These are phyloP conservation scores for Erodium moschatum DNA, from an alignment of 441 rosid species.

Conservation along the genomic window DNA sequence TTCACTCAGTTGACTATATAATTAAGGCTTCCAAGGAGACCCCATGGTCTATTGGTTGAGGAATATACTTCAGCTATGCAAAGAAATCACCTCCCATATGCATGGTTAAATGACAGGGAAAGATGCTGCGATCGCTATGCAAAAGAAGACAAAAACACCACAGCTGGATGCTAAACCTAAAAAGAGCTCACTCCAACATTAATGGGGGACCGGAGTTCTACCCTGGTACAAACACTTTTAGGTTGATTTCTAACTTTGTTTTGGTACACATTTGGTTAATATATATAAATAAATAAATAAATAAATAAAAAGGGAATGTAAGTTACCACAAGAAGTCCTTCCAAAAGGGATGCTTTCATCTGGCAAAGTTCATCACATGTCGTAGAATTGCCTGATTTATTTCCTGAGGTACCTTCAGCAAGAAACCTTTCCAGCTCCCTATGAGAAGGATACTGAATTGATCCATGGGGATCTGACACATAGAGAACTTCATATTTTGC, in stretches of 20 bases:
- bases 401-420: slow-evolving; percentile 6
- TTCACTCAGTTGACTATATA: background rate
- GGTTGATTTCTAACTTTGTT: too few species aligned
- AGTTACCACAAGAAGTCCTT: slow-evolving; percentile 7
- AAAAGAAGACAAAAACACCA: background rate
- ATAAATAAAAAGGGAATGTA: background rate
- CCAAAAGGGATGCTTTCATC: slow-evolving; percentile 8
- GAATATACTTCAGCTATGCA: background rate
- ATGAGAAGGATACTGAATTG: slow-evolving; percentile 46
- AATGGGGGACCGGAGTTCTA: too few species aligned
- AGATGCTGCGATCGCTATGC: background rate
- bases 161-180: background rate
- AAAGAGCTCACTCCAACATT: background rate
- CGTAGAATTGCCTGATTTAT: background rate
- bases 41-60: too few species aligned
- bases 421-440: slow-evolving; percentile 19
- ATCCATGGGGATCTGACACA: slow-evolving; percentile 59
- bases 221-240: too few species aligned
- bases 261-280: too few species aligned
- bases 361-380: slow-evolving; percentile 9
- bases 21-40: background rate
- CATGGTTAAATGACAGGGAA: background rate
- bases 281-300: too few species aligned
- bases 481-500: slow-evolving; percentile 65
- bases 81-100: background rate